These are phyloP conservation scores for Xylariaceae sp. DNA, from an alignment of 2,329 filamentous ascomycete genomes.

Conservation along the genomic window DNA sequence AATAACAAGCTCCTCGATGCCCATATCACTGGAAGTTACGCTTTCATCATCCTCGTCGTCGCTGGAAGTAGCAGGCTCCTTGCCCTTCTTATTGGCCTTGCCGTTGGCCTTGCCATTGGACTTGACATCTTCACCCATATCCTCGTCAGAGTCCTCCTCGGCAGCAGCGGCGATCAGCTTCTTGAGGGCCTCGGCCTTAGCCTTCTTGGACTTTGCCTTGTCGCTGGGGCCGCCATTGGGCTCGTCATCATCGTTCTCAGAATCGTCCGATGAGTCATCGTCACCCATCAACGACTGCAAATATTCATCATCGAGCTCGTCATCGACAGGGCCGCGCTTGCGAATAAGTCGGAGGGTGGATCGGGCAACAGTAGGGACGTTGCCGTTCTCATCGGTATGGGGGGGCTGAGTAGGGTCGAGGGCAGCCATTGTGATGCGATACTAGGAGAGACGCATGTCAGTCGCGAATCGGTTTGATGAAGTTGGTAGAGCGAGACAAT, in stretches of 20 bases:
- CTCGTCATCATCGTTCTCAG: slow-evolving; percentile 61
- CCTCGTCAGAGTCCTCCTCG: slow-evolving; percentile 58
- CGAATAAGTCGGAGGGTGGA: slow-evolving; percentile 91
- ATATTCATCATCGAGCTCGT: slow-evolving; percentile 64
- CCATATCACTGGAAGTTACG: slow-evolving; percentile 52
- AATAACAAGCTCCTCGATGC: slow-evolving; percentile 84
- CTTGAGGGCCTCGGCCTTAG: slow-evolving; percentile 70
- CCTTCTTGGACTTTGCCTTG: slow-evolving; percentile 82
- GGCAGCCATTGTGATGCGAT: slow-evolving; percentile 97
- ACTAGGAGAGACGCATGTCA: slow-evolving; percentile 48
- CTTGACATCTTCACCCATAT: slow-evolving; percentile 50
- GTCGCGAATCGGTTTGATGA: slow-evolving; percentile 12
- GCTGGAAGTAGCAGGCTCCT: slow-evolving; percentile 55
- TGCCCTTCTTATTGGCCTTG: slow-evolving; percentile 61
- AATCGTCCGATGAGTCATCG: slow-evolving; percentile 46
- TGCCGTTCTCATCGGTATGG: slow-evolving; percentile 58
- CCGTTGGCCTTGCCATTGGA: slow-evolving; percentile 54
- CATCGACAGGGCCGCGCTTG: slow-evolving; percentile 55
- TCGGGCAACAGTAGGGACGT: slow-evolving; percentile 59
- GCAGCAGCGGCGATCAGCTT: slow-evolving; percentile 68
- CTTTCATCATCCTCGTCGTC: slow-evolving; percentile 50
- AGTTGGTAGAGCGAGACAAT: not conserved
- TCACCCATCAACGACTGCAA: slow-evolving; percentile 50
- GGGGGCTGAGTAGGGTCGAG: slow-evolving; percentile 81
- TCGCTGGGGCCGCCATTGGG: slow-evolving; percentile 87